Evolutionary conservation across 805 yeast genomes (phyloP), one percentile per base, ranked within the genome.

Genomic region (Priceomyces haplophilus): DNA sequence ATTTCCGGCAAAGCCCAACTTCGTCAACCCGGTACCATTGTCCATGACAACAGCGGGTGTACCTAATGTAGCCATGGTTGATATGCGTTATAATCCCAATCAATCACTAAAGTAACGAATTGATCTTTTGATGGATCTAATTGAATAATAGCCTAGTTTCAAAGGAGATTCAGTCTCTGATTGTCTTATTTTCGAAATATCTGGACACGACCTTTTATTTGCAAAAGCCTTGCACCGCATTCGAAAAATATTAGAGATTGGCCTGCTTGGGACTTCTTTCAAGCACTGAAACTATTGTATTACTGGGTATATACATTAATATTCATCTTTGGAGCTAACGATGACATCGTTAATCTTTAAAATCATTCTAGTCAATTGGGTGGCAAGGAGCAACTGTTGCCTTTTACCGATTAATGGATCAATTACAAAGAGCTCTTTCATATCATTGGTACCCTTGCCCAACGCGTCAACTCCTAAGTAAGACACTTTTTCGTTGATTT

Each of bases 1-100:
- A 63, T 93, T 93, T 43, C 99, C 99, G 53, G 99, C 99, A 70
- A 90, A 93, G 20, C 99, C 99, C 53, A 93, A 77, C 64, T 93
- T 93, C 61, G 99, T 93, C 55, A 90, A 75, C 52, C 99, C 99
- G 55, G 99, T 93, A 77, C 99, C 99, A 64, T 91, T 91, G 76
- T 88, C 96, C 97, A 89, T 89, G 63, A 89, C 96, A 73, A 89
- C 91, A 46, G 97, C 96, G 32, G 97, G 97, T 45, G 87, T 83
- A 51, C 82, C 82, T 67, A 81, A 69, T 60, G 79, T 73, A 34
- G 83, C 75, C 85, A 80, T 80, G 31, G 18, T 34, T 32, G 34
- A 32, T 10, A 6, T 34, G 37, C 20, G 20, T 17, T n/a, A 15
- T 34, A 19, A 25, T 34, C 12, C 15, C 19, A 36, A 36, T 36